Evolutionary conservation across 306 rosid species (phyloP).

Genomic region (Sphenostylis stenocarpa): DNA sequence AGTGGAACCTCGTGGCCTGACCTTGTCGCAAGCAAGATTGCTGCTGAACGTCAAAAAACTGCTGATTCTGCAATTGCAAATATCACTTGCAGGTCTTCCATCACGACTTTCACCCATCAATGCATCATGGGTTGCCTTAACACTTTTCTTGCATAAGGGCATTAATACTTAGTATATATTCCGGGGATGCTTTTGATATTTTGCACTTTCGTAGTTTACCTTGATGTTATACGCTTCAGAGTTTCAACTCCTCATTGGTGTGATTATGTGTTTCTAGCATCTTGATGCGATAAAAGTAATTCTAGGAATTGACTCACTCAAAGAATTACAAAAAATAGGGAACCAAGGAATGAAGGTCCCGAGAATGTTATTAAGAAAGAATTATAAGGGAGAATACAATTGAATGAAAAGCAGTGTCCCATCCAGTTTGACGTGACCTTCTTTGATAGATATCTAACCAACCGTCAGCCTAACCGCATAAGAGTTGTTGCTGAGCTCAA

Average conservation of each 20-base stretch:
- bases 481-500: no score
- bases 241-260: constrained; percentile 11
- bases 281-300: no score
- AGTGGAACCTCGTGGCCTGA: constrained; percentile 98
- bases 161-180: constrained; percentile 22
- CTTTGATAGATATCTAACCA: no score
- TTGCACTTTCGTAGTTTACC: not conserved
- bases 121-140: constrained; percentile 14
- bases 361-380: no score
- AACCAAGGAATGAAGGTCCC: no score
- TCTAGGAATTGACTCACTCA: no score
- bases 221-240: no score
- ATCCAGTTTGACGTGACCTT: no score
- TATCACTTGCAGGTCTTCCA: constrained; percentile 91
- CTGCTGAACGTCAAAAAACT: constrained; percentile 91
- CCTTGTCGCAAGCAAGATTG: constrained; percentile 97
- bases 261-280: constrained; percentile 17
- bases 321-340: no score
- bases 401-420: no score
- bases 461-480: no score
- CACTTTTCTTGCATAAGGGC: constrained; percentile 11
- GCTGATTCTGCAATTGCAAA: constrained; percentile 99
- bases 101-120: constrained; percentile 23
- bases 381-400: no score
- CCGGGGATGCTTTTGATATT: not conserved